phyloP scores from a whole-genome alignment of 2,329 filamentous ascomycete genomes.

The Pleoardoris graminearum region DNA sequence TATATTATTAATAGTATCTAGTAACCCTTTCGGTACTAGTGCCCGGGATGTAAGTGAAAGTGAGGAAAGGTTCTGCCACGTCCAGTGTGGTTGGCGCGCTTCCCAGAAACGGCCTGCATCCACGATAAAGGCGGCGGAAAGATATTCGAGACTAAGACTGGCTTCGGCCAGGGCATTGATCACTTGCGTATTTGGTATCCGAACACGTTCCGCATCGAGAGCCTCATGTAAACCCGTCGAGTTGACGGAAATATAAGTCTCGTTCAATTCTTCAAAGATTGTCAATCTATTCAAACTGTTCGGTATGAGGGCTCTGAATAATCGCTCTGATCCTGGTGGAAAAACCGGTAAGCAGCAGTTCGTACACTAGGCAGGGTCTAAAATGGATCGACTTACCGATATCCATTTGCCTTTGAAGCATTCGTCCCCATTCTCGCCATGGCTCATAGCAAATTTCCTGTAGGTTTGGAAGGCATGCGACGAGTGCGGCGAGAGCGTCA shows the following conservation, averaged over 20 bases:
- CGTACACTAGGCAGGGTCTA: no score
- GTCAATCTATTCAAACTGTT: slow-evolving; percentile 7
- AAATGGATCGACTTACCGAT: no score
- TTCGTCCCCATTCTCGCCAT: slow-evolving; percentile 5
- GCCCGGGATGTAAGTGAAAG: slow-evolving; percentile 9
- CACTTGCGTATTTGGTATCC: neutral
- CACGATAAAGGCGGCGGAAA: slow-evolving; percentile 13
- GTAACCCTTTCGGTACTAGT: no score
- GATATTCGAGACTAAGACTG: slow-evolving; percentile 11
- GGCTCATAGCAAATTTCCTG: slow-evolving; percentile 9
- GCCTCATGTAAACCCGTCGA: neutral
- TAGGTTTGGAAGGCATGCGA: slow-evolving; percentile 10
- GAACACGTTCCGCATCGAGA: slow-evolving; percentile 1
- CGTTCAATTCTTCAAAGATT: slow-evolving; percentile 13
- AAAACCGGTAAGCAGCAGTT: no score
- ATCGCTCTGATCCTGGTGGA: neutral
- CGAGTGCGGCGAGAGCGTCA: neutral
- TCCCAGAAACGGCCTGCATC: slow-evolving; percentile 10
- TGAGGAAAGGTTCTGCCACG: slow-evolving; percentile 2
- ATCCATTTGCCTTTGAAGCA: neutral
- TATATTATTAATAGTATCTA: no score
- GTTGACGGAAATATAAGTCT: slow-evolving; percentile 1
- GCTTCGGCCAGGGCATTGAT: slow-evolving; percentile 5
- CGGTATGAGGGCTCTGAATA: slow-evolving; percentile 4
- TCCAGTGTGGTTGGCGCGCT: slow-evolving; percentile 6